Evolutionary conservation across 306 rosid species (phyloP).

Genomic region (Psophocarpus tetragonolobus): DNA sequence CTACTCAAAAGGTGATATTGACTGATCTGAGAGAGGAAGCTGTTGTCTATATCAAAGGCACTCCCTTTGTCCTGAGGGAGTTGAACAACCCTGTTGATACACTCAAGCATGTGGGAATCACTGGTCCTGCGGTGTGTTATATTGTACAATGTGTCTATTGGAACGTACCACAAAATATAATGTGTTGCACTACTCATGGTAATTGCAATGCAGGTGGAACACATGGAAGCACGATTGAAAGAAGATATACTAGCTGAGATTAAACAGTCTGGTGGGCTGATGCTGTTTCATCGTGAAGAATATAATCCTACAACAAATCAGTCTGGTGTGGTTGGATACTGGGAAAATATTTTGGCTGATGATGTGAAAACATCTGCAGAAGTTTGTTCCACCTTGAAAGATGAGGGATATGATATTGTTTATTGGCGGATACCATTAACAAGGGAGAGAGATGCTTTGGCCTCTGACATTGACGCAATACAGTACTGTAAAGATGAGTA

Average conservation of each 20-base stretch:
- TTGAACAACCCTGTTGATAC: slow-evolving; percentile 86
- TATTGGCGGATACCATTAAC: slow-evolving; percentile 80
- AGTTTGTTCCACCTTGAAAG: slow-evolving; percentile 69
- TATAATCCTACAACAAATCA: slow-evolving; percentile 64
- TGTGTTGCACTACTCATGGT: slow-evolving; percentile 33
- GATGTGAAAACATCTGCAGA: slow-evolving; percentile 87
- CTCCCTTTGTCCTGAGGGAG: slow-evolving; percentile 92
- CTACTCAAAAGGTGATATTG: slow-evolving; percentile 62
- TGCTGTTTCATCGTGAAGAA: slow-evolving; percentile 90
- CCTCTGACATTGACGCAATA: slow-evolving; percentile 82
- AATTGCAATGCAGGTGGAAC: slow-evolving; percentile 72
- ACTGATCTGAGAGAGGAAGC: slow-evolving; percentile 91
- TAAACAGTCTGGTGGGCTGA: slow-evolving; percentile 70
- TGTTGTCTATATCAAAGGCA: slow-evolving; percentile 73
- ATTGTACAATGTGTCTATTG: slow-evolving; percentile 30
- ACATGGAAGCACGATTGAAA: slow-evolving; percentile 82
- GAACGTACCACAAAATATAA: slow-evolving; percentile 28
- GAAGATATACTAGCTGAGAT: slow-evolving; percentile 84
- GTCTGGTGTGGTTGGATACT: slow-evolving; percentile 75
- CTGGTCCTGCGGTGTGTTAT: slow-evolving; percentile 77
- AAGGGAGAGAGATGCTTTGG: slow-evolving; percentile 77
- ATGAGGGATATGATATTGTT: slow-evolving; percentile 61
- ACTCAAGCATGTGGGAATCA: slow-evolving; percentile 87
- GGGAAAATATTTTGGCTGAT: slow-evolving; percentile 74
- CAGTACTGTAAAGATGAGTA: slow-evolving; percentile 75